A percentile compares a stretch with the other conserved stretches of the same genome.
phyloP scores from a whole-genome alignment of 148 eudicot species.

The Bassia scoparia region DNA sequence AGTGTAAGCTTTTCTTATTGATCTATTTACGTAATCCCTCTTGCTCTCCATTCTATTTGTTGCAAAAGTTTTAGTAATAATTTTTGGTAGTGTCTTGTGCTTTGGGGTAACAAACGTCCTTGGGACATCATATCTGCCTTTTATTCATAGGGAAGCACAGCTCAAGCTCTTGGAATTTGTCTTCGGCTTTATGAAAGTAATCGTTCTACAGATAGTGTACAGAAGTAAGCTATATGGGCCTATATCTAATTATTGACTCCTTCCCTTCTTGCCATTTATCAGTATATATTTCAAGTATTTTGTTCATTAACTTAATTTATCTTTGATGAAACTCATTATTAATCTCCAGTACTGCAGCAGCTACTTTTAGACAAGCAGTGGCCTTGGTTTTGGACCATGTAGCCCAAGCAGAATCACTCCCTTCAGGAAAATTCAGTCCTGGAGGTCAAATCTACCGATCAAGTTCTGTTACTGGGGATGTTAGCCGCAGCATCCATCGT shows the following conservation, averaged over 20 bases:
- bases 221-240: conserved; percentile 54
- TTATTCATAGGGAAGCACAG: conserved; percentile 65
- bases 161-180: conserved; percentile 91
- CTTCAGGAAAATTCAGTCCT: conserved; percentile 70
- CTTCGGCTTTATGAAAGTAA: conserved; percentile 84
- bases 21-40: neutral
- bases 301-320: neutral
- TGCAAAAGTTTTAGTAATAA: neutral
- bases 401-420: conserved; percentile 78
- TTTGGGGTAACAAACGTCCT: neutral
- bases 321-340: conserved; percentile 20
- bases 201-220: conserved; percentile 92
- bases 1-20: neutral
- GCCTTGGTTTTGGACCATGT: conserved; percentile 91
- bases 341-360: conserved; percentile 89
- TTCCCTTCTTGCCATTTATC: neutral
- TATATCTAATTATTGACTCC: neutral
- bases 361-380: conserved; percentile 97
- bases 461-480: conserved; percentile 82
- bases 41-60: neutral
- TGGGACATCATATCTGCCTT: conserved; percentile 10
- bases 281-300: conserved; percentile 1
- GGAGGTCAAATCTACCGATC: conserved; percentile 78
- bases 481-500: conserved; percentile 70
- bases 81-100: neutral